These are phyloP conservation scores for Fraxinus dipetala DNA, from an alignment of 305 asterid genomes.

Conservation along the genomic window DNA sequence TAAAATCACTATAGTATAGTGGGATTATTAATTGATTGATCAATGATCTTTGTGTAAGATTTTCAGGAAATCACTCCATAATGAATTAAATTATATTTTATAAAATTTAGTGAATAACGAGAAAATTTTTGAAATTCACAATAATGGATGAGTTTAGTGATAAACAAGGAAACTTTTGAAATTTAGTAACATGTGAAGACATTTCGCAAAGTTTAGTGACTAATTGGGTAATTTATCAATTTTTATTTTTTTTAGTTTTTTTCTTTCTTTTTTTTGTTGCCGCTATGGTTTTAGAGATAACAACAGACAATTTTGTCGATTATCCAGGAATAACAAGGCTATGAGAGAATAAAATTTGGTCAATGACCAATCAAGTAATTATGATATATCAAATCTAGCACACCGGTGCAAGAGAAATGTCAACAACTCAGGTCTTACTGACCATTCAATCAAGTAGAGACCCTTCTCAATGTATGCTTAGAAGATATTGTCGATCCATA, in stretches of 20 bases:
- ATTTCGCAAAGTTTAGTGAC: background rate
- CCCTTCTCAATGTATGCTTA: background rate
- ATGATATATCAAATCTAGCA: background rate
- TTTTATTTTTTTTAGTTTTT: no score
- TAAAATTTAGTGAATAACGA: background rate
- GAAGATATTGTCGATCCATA: background rate
- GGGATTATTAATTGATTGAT: background rate
- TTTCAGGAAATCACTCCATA: no score
- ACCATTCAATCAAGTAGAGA: background rate
- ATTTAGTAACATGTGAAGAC: background rate
- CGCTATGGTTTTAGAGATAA: no score
- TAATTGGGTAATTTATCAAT: background rate
- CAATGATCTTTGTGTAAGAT: no score
- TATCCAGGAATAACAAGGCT: no score
- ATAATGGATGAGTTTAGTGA: background rate
- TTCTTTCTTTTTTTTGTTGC: no score
- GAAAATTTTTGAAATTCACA: background rate
- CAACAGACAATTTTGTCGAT: no score
- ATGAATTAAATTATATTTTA: no score
- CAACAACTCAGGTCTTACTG: background rate
- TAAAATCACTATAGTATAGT: background rate
- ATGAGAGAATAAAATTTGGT: no score
- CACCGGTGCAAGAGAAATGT: background rate
- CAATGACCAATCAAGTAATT: background rate
- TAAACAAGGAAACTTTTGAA: no score